Percentiles rank a stretch among this genome's conserved stretches.
phyloP scores from a whole-genome alignment of 2,329 filamentous ascomycete species.

The Stachybotrys chartarum region DNA sequence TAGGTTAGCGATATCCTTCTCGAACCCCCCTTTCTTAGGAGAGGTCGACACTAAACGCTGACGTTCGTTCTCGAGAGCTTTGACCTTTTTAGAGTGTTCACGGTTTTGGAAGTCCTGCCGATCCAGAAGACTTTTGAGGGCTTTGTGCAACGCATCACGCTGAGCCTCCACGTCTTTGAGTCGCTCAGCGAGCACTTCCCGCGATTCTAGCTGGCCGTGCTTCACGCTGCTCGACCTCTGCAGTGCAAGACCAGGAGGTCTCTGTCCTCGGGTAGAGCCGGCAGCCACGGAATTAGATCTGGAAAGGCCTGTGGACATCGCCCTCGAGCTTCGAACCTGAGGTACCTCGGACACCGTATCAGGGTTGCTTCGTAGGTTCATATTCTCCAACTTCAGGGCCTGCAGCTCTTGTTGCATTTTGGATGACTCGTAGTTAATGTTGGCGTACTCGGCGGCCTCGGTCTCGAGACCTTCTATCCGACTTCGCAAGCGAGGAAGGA shows the following conservation, averaged over 20 bases:
- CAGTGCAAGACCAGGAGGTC: slow-evolving; percentile 32
- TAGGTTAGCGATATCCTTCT: slow-evolving; percentile 72
- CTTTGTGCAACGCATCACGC: slow-evolving; percentile 82
- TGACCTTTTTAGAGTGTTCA: slow-evolving; percentile 76
- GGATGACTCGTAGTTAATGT: slow-evolving; percentile 69
- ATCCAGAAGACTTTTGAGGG: slow-evolving; percentile 76
- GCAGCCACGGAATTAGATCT: slow-evolving; percentile 63
- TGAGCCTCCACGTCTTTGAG: slow-evolving; percentile 92
- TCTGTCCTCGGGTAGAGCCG: slow-evolving; percentile 33
- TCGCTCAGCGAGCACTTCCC: slow-evolving; percentile 67
- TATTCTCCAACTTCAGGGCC: slow-evolving; percentile 60
- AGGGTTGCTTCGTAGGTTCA: slow-evolving; percentile 41
- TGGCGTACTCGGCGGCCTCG: slow-evolving; percentile 65
- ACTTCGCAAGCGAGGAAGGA: slow-evolving; percentile 71
- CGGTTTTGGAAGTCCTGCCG: slow-evolving; percentile 79
- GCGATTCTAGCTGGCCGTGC: slow-evolving; percentile 44
- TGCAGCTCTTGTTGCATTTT: slow-evolving; percentile 85
- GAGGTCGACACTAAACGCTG: slow-evolving; percentile 63
- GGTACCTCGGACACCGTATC: slow-evolving; percentile 12
- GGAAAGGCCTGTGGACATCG: slow-evolving; percentile 42
- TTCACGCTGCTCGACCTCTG: slow-evolving; percentile 55
- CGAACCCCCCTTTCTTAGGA: slow-evolving; percentile 71
- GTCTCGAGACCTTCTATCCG: slow-evolving; percentile 72
- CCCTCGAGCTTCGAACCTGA: slow-evolving; percentile 17
- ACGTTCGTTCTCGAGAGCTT: slow-evolving; percentile 68